Conservation (phyloP, 2,329 filamentous ascomycete species). For the Cladosporium sp. region DNA sequence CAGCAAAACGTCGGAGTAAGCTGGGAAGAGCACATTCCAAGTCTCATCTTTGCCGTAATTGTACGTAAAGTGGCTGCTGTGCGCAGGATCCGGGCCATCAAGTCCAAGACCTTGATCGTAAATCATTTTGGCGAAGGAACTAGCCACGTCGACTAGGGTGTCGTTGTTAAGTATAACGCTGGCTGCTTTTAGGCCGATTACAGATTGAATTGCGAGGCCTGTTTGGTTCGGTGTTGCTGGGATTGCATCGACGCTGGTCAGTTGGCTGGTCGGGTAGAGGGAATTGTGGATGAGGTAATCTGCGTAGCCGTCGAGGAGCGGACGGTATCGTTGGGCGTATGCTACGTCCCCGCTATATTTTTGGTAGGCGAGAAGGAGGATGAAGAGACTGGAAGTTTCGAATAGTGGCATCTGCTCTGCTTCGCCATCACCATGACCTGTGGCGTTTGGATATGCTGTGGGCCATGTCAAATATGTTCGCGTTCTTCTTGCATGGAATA, state of each 20-base stretch:
- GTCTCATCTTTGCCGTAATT: slow-evolving; percentile 37
- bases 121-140: slow-evolving; percentile 18
- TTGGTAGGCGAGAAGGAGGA: slow-evolving; percentile 54
- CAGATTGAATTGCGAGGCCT: slow-evolving; percentile 56
- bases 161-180: slow-evolving; percentile 45
- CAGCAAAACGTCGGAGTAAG: slow-evolving; percentile 47
- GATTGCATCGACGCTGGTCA: slow-evolving; percentile 60
- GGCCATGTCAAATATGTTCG: not conserved
- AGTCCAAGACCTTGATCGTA: slow-evolving; percentile 23
- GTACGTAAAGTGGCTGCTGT: slow-evolving; percentile 40
- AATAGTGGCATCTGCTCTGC: slow-evolving; percentile 38
- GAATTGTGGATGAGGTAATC: slow-evolving; percentile 49
- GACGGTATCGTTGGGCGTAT: slow-evolving; percentile 46
- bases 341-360: slow-evolving; percentile 41
- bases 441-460: slow-evolving; percentile 62
- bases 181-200: slow-evolving; percentile 56
- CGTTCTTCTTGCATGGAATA: not conserved
- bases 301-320: slow-evolving; percentile 51
- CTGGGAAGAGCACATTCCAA: slow-evolving; percentile 47
- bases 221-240: slow-evolving; percentile 54
- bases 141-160: slow-evolving; percentile 37
- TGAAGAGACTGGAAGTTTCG: slow-evolving; percentile 51
- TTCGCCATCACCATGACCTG: slow-evolving; percentile 31
- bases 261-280: slow-evolving; percentile 51
- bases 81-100: slow-evolving; percentile 16